Evolutionary conservation across 306 rosid species (phyloP), one percentile per base, ranked within the genome.

Genomic region (Cucurbita maxima): DNA sequence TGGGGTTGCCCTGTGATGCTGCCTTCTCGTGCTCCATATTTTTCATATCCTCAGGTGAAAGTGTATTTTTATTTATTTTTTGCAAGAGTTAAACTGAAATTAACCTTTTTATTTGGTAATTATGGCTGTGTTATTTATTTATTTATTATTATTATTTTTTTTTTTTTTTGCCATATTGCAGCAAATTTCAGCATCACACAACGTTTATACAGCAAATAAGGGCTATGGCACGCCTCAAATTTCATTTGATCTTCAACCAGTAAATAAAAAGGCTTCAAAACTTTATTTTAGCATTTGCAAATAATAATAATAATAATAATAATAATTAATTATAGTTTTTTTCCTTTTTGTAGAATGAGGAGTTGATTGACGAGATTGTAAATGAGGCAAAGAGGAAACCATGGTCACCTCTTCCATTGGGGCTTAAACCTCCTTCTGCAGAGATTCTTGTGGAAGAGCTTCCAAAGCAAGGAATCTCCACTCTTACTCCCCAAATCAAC

Each of bases 1-100:
- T 89, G 99, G 97, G 99, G 99, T 67, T 85, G 96, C 84, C 97
- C 96, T 13, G 85, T 95, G 80, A 78, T 83, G 72, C 92, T 88
- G 75, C 86, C 89, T 64, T 70, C 86, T 50, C 92, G 77, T 68
- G 16, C 82, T 79, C 81, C 87, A 14, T 81, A 76, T 72, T 79
- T 81, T 75, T 57, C 88, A 58, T 81, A 80, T 81, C 41, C 82
- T 58, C 96, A 85, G 77, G 97, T 89, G 77, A 83, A 9, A 30
- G 34, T 30, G 34, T 30, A 2, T 40, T 16, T 60, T 14, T 61
- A 0, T 8, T 37, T 63, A 18, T 16, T 62, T 38, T 0, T 30
- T 30, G 8, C 41, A 3, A 12, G 18, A 47, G 56, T 12, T 66
- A 10, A 45, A 47, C 57, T 68, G 41, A 68, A 12, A 25, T 22